Percentiles rank a stretch among this genome's conserved stretches.
Conservation (phyloP, 768 basidiomycete species). For the Mycena indigotica region DNA sequence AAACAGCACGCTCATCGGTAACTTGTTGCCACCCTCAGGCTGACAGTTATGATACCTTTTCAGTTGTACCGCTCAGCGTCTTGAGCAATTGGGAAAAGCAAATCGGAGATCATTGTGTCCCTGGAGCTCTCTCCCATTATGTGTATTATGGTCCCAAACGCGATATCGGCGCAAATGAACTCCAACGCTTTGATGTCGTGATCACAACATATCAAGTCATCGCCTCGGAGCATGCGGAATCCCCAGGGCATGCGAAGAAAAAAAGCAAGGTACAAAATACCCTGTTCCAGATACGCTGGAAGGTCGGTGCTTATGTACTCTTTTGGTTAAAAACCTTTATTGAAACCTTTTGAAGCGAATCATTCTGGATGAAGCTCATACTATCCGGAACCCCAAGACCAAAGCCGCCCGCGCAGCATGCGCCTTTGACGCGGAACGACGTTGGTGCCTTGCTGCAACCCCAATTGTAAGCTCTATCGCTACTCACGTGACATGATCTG, state of each 20-base stretch:
- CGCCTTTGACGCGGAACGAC: constrained; percentile 64
- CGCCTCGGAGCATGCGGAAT: constrained; percentile 52
- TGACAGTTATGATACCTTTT: too few relatives aligned
- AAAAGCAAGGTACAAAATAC: constrained; percentile 60
- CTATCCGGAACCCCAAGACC: constrained; percentile 81
- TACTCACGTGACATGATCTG: not conserved
- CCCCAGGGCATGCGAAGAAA: constrained; percentile 48
- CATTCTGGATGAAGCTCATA: constrained; percentile 89
- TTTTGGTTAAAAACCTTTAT: too few relatives aligned
- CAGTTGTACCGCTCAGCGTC: constrained; percentile 82
- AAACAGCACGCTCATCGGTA: constrained; percentile 82
- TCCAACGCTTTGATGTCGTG: constrained; percentile 74
- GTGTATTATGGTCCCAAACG: constrained; percentile 78
- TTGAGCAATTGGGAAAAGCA: constrained; percentile 90
- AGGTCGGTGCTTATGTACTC: constrained; percentile 58
- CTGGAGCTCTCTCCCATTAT: constrained; percentile 52
- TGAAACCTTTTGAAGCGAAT: constrained; percentile 56
- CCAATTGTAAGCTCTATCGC: constrained; percentile 69
- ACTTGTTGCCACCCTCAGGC: too few relatives aligned
- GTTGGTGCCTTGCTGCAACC: constrained; percentile 83
- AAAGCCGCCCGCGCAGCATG: constrained; percentile 78
- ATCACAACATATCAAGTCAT: constrained; percentile 85
- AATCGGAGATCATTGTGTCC: constrained; percentile 68
- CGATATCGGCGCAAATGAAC: constrained; percentile 54
- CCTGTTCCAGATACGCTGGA: constrained; percentile 79